A percentile compares a stretch with the other conserved stretches of the same genome.
These are phyloP conservation scores for Volvox africanus DNA, from an alignment of 139 green algal species.

Conservation along the genomic window DNA sequence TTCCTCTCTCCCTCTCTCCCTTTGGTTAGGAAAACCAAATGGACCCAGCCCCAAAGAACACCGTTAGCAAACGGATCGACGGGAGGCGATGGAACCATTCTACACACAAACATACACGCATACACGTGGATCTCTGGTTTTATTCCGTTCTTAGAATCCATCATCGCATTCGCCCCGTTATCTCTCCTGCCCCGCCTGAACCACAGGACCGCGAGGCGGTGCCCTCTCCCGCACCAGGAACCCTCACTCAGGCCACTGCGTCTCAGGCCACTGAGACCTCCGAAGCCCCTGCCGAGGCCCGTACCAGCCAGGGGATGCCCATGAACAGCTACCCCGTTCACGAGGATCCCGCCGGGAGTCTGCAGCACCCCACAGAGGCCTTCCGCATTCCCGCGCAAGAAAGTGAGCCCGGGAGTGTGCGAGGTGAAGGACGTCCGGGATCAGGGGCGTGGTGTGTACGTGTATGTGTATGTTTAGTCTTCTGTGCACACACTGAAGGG, in stretches of 20 bases:
- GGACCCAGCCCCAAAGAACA: no score
- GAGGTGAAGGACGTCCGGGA: no score
- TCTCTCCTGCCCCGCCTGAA: not conserved
- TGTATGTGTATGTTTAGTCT: no score
- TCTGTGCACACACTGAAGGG: no score
- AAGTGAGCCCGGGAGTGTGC: not conserved
- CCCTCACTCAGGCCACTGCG: not conserved
- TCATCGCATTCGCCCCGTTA: not conserved
- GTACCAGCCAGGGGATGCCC: not conserved
- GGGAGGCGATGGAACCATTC: no score
- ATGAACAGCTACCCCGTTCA: slow-evolving; percentile 11
- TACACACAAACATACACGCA: no score
- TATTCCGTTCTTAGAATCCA: no score
- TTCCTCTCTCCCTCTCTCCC: no score
- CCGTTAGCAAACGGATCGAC: no score
- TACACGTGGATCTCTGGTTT: no score
- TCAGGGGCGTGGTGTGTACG: no score
- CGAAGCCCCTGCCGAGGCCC: not conserved
- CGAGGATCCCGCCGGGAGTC: not conserved
- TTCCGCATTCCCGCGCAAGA: not conserved
- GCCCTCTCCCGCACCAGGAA: not conserved
- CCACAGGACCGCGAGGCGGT: slow-evolving; percentile 20
- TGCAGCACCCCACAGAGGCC: slow-evolving; percentile 26
- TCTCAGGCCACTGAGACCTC: not conserved
- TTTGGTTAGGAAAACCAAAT: no score